A percentile compares a stretch with the other conserved stretches of the same genome.
phyloP scores from a whole-genome alignment of 352 stramenopile species.

The Phytophthora pisi region DNA sequence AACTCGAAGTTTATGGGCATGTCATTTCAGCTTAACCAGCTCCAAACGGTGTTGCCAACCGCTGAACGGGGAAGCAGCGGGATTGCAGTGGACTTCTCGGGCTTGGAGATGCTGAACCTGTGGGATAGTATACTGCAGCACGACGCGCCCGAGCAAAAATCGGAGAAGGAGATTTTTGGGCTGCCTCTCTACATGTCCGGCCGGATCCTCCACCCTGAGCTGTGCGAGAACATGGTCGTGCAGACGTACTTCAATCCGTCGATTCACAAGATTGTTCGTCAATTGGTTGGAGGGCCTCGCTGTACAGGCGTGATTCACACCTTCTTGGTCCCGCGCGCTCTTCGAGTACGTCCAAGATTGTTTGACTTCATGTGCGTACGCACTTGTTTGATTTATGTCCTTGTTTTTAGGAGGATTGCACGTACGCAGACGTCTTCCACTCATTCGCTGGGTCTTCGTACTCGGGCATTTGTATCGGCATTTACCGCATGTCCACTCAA shows the following conservation, averaged over 20 bases:
- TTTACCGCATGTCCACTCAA: conserved; percentile 78
- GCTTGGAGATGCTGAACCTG: conserved; percentile 48
- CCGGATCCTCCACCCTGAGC: conserved; percentile 74
- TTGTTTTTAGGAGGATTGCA: conserved; percentile 37
- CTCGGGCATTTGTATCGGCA: conserved; percentile 68
- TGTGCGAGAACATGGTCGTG: conserved; percentile 88
- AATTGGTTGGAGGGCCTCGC: conserved; percentile 75
- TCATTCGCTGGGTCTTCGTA: conserved; percentile 62
- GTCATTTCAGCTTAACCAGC: conserved; percentile 61
- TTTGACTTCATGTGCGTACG: not conserved
- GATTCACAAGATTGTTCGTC: conserved; percentile 86
- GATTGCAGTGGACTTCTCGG: conserved; percentile 17
- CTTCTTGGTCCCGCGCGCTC: conserved; percentile 48
- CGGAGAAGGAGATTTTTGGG: conserved; percentile 78
- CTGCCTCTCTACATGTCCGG: conserved; percentile 88
- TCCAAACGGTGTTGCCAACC: conserved; percentile 17
- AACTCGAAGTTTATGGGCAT: conserved; percentile 91
- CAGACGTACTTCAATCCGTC: conserved; percentile 86
- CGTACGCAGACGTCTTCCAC: conserved; percentile 72
- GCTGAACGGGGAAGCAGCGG: conserved; percentile 1
- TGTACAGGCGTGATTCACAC: conserved; percentile 80
- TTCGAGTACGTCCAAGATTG: conserved; percentile 43
- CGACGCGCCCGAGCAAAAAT: conserved; percentile 62
- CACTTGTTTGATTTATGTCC: not conserved
- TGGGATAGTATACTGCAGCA: conserved; percentile 78